Evolutionary conservation across 352 stramenopile species (phyloP).

Genomic region (Globisporangium cylindrosporum): DNA sequence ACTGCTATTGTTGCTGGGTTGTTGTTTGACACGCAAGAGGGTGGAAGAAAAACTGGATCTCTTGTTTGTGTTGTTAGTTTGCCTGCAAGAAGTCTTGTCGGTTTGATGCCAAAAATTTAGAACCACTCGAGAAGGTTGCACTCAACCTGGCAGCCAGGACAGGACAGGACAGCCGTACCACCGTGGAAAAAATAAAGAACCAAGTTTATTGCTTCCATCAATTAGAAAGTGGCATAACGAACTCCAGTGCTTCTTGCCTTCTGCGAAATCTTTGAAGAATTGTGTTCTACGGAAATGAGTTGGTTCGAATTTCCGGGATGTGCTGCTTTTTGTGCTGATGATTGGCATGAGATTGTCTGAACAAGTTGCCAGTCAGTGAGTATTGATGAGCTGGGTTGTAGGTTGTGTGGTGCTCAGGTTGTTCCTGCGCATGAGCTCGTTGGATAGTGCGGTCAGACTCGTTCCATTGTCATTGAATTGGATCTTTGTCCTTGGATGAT

Average conservation of each 20-base stretch:
- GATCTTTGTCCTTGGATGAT: no score
- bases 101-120: neutral
- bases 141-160: neutral
- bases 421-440: neutral
- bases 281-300: neutral
- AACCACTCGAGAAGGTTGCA: neutral
- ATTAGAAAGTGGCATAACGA: neutral
- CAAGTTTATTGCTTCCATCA: neutral
- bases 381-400: no score
- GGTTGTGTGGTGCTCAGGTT: neutral
- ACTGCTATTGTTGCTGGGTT: neutral
- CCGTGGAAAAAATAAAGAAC: neutral
- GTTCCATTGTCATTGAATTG: neutral
- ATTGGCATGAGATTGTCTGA: neutral
- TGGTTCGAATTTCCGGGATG: neutral
- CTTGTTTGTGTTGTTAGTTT: neutral
- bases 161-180: neutral
- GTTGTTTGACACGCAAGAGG: constrained; percentile 1
- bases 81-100: neutral
- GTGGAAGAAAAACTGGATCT: constrained; percentile 9
- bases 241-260: neutral
- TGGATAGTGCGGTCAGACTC: neutral
- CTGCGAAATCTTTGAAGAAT: neutral
- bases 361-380: neutral
- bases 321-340: neutral